Base-by-base conservation (phyloP, 495 filamentous ascomycete species). In the Usnea hakonensis region DNA sequence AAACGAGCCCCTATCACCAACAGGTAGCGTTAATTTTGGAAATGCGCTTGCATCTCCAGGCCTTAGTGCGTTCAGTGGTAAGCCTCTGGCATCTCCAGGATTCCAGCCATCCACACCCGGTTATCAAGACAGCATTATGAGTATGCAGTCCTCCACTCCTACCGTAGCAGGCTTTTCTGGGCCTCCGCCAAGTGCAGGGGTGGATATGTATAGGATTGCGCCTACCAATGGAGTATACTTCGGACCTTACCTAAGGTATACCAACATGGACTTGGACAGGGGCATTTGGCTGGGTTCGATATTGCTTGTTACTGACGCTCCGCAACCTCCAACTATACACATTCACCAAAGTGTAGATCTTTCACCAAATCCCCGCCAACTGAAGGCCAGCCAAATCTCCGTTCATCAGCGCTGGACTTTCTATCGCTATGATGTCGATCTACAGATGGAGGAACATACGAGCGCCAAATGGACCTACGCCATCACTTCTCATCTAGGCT, bases 141-240 rank as follows among this genome's bases (percentile, higher is more conserved):
- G 88, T 66, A 84, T 95, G 64, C 81, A 88, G 46, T 85, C 89
- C 13, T 81, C 87, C 1, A 83, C 86, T 41, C 85, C 91, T 26
- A 82, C 82, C 10, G 77, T 81, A 19, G 77, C 83, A 26, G 90
- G 89, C 16, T 92, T 95, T 67, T 83, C 85, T 5, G 90, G 90
- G 0, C 93, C 93, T 2, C 91, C 94, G 1, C 94, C 93, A 14
- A 85, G 77, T 62, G 86, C 89, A 41, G 94, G 94, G 3, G 85
- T 98, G 5, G 91, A 95, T 61, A 78, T 95, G 75, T 98, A 95
- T 76, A 96, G 94, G 68, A 83, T 96, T 55, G 85, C 86, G 52
- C 91, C 94, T 6, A 95, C 90, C 2, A 98, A 98, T 63, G 92
- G 91, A n/a, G 94, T 97, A 19, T 98, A 97, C 72, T 97, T 98